Evolutionary conservation across 768 basidiomycete genomes (phyloP), one percentile per base, ranked within the genome.

Genomic region (Trametes maxima): DNA sequence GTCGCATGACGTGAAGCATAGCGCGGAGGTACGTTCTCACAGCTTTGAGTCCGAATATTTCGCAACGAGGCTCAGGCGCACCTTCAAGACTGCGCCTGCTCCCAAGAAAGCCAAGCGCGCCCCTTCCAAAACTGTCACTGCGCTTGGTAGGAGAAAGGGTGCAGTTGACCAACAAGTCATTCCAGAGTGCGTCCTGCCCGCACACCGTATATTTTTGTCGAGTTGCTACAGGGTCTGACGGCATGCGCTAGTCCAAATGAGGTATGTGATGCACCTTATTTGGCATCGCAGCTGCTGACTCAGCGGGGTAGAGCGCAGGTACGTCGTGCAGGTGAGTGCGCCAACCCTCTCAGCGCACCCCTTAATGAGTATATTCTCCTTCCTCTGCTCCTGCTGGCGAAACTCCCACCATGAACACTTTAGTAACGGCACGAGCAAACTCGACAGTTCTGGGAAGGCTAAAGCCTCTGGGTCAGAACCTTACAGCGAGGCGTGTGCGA

Each of bases 311-410:
- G 65, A 12, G 35, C 53, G 24, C 52, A 36, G 42, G 51, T 46
- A 5, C 52, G 37, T 53, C 59, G 19, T 28, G 19, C 44, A 56
- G 55, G 57, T 63, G 42, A 42, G 61, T 42, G 1, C 54, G 43
- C 19, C 21, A 40, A 45, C 42, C 51, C 59, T 40, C 33, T 19
- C 22, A 36, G 42, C 48, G 22, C 35, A 43, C 39, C 49, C 43
- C 70, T 68, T 61, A 81, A 89, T 90, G 88, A 80, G 72, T 73
- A 75, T 87, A 72, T 81, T 78, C 67, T 83, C 82, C 65, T 72
- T 88, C 42, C 72, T 87, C 72, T 88, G 87, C 74, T 88, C 87
- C 74, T 89, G 85, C 86, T 82, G 78, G 82, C 76, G 73, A 76
- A 68, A 78, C 72, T 74, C 76, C 73, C 69, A 75, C 67, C 75